Evolutionary conservation across 1,284 basidiomycete species (phyloP).

Genomic region (Phellopilus nigrolimitatus): DNA sequence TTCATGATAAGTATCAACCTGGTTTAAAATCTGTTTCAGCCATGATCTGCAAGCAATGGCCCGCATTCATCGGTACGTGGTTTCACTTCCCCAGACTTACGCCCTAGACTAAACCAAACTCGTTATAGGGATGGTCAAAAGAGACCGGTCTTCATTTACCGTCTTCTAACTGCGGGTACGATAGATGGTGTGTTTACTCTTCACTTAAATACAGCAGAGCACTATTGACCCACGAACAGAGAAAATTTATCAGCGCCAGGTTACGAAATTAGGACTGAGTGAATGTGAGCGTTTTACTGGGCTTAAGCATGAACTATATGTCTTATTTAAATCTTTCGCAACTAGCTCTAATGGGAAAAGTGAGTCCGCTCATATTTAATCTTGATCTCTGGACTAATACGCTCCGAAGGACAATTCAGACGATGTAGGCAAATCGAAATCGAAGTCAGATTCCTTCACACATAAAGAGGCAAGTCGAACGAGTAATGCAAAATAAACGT

Average conservation of each 20-base stretch:
- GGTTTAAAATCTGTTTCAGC: conserved; percentile 33
- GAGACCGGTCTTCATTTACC: conserved; percentile 88
- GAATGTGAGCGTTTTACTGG: conserved; percentile 57
- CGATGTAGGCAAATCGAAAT: conserved; percentile 37
- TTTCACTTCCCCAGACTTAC: conserved; percentile 6
- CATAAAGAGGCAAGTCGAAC: conserved; percentile 67
- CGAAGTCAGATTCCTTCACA: conserved; percentile 83
- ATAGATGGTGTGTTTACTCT: conserved; percentile 56
- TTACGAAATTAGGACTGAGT: conserved; percentile 92
- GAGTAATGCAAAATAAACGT: neutral
- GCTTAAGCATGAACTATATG: neutral
- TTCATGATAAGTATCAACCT: conserved; percentile 1
- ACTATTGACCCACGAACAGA: conserved; percentile 38
- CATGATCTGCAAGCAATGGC: conserved; percentile 98
- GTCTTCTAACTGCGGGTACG: conserved; percentile 78
- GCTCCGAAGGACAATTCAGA: conserved; percentile 40
- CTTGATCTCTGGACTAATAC: conserved; percentile 12
- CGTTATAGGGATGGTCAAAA: conserved; percentile 88
- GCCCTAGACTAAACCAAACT: conserved; percentile 11
- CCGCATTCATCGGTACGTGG: conserved; percentile 79
- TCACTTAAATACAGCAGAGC: neutral
- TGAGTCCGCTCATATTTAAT: conserved; percentile 29
- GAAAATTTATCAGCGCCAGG: conserved; percentile 88
- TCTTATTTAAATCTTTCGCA: conserved; percentile 15
- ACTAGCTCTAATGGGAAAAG: conserved; percentile 62